Percentiles rank a stretch among this genome's conserved stretches.
phyloP scores from a whole-genome alignment of 805 yeast species.

The Candida vaughaniae region DNA sequence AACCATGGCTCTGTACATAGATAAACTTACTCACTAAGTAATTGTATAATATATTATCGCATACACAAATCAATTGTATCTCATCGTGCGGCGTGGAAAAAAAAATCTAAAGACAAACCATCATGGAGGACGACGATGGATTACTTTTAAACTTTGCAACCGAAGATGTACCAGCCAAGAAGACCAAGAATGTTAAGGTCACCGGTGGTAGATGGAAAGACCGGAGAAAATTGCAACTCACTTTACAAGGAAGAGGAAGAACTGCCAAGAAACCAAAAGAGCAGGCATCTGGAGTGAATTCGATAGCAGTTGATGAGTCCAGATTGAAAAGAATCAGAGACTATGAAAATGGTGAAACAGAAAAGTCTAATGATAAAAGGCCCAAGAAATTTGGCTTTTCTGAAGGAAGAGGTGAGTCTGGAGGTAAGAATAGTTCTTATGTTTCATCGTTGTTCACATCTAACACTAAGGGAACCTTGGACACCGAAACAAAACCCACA shows the following conservation, averaged over 20 bases:
- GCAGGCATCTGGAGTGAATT: slow-evolving; percentile 33
- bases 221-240: slow-evolving; percentile 60
- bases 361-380: neutral
- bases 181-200: slow-evolving; percentile 36
- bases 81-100: slow-evolving; percentile 10
- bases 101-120: slow-evolving; percentile 2
- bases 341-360: neutral
- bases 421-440: slow-evolving; percentile 60
- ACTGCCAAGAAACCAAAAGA: slow-evolving; percentile 15
- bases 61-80: neutral
- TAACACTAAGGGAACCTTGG: slow-evolving; percentile 50
- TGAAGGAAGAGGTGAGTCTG: slow-evolving; percentile 51
- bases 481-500: slow-evolving; percentile 32
- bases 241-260: slow-evolving; percentile 45
- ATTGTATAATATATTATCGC: slow-evolving; percentile 1
- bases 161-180: slow-evolving; percentile 25
- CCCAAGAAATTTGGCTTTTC: slow-evolving; percentile 37
- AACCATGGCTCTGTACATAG: slow-evolving; percentile 4
- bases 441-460: slow-evolving; percentile 79
- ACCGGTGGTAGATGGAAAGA: slow-evolving; percentile 84
- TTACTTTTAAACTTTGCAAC: slow-evolving; percentile 71
- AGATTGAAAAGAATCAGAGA: slow-evolving; percentile 8
- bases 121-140: slow-evolving; percentile 55
- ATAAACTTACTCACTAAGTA: slow-evolving; percentile 16
- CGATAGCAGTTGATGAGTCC: slow-evolving; percentile 19